Evolutionary conservation across 2,329 filamentous ascomycete species (phyloP), one percentile per base, ranked within the genome.

Genomic region (Botrytis squamosa): DNA sequence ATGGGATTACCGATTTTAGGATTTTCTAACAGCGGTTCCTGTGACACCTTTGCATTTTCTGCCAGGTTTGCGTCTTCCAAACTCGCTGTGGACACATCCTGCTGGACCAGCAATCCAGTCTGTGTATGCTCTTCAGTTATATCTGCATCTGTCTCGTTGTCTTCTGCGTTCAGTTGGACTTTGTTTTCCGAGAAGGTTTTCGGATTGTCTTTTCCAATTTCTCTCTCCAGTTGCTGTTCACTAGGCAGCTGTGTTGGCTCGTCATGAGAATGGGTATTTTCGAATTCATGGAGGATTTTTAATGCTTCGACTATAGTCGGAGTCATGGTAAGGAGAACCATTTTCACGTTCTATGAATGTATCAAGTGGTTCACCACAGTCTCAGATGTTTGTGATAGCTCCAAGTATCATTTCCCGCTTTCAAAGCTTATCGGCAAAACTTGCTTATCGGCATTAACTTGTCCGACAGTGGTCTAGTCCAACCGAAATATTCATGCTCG

Each of bases 291-390:
- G 22, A 84, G 75, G 74, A 78, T 81, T 25, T 84, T 78, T 18
- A 95, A 80, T 0, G 87, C 91, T 81, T 89, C 88, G 83, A 91
- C 88, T 44, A 93, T 89, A 77, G 88, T 85, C 78, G 88, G 82
- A 6, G 92, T 95, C 86, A 94, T 91, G n/a, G 90, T 93, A 60
- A 96, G 88, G 62, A 92, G 85, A 29, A 95, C 92, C 93, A 95
- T 95, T 4, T 77, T 75, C 63, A 57, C 42, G 59, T 33, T 9
- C 25, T 20, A 69, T 69, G 2, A 69, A 69, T 9, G 18, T 42
- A 42, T 55, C 10, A 5, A 33, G 40, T 40, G 33, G 42, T 33
- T 33, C 25, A 42, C 71, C 16, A 20, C 25, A 42, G 57, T 22
- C 36, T 57, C 25, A 68, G 25, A 40, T 42, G 25, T 68, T 57